Evolutionary conservation across 257 asterid genomes (phyloP), one percentile per base, ranked within the genome.

Genomic region (Petunia axillaris): DNA sequence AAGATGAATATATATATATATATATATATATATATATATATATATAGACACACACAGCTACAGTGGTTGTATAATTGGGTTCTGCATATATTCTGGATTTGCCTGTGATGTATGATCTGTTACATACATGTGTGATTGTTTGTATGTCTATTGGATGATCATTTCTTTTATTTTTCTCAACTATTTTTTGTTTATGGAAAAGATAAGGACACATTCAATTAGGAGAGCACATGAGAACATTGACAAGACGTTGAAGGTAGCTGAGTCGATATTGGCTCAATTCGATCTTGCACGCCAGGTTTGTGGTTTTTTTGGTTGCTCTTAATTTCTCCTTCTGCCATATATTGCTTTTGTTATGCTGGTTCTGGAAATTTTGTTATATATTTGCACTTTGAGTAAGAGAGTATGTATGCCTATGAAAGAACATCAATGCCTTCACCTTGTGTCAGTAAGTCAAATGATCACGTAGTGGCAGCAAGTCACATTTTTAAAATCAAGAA

Each of bases 141-240:
- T 58, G 36, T 15, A 58, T 58, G n/a, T 58, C 7, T 58, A 59
- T 59, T 59, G 39, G 9, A 59, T 25, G 68, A 37, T 63, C 1
- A 8, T 0, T 63, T 63, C 1, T 60, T 36, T 63, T 68, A n/a
- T 41, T 41, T 63, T 16, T 43, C 11, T 1, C 15, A n/a, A 43
- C 37, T 70, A 2, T 4, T 68, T 16, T 64, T 6, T 66, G 40
- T 43, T 67, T 54, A 40, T 65, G 15, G 3, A 43, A 50, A 48
- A 95, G 99, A 60, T 95, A 91, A 89, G 87, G 85, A 95, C 97
- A 54, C 96, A 93, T 89, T 92, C 98, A 63, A 93, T 93, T 75
- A 84, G 97, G 87, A 91, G 91, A 85, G 99, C 99, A 64, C 98
- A 95, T 59, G 97, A 92, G 88, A 93, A 92, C 76, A 92, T 95